Conservation (phyloP, 2,329 filamentous ascomycete species). For the Pseudocercospora musae region DNA sequence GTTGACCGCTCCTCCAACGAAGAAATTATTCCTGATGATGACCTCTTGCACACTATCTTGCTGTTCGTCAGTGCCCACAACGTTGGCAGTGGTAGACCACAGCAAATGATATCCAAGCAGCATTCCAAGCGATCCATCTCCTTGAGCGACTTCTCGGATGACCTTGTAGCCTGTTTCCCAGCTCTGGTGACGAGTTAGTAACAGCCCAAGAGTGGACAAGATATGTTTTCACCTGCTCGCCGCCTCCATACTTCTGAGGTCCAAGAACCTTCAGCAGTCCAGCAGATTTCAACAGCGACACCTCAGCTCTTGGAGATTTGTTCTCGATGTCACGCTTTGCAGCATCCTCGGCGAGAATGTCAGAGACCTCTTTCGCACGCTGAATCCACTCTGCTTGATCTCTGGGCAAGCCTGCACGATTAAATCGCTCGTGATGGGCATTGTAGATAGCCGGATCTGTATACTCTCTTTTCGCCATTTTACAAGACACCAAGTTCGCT, state of each 20-base stretch:
- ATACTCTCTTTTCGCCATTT: conserved; percentile 17
- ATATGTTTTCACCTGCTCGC: conserved; percentile 35
- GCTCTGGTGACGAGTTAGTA: conserved; percentile 29
- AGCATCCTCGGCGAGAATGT: conserved; percentile 51
- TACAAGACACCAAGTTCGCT: neutral
- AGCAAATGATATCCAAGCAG: conserved; percentile 63
- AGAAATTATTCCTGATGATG: conserved; percentile 63
- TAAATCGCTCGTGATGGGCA: conserved; percentile 24
- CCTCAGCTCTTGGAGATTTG: conserved; percentile 51
- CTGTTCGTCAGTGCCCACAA: conserved; percentile 60
- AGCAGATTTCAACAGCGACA: conserved; percentile 51
- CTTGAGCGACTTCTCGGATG: conserved; percentile 62
- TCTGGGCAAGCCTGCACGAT: conserved; percentile 36
- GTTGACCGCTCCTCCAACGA: conserved; percentile 63
- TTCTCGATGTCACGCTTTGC: conserved; percentile 50
- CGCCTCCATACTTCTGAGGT: conserved; percentile 51
- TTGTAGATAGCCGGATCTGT: conserved; percentile 30
- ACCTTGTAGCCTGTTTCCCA: conserved; percentile 57
- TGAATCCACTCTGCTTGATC: conserved; percentile 46
- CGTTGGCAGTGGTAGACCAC: conserved; percentile 60
- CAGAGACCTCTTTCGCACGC: conserved; percentile 49
- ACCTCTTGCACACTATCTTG: conserved; percentile 55
- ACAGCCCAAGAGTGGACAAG: neutral
- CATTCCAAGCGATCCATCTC: conserved; percentile 64
- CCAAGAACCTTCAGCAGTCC: conserved; percentile 52